Evolutionary conservation across 2,329 filamentous ascomycete species (phyloP).

Genomic region (Sarocladiaceae sp.): DNA sequence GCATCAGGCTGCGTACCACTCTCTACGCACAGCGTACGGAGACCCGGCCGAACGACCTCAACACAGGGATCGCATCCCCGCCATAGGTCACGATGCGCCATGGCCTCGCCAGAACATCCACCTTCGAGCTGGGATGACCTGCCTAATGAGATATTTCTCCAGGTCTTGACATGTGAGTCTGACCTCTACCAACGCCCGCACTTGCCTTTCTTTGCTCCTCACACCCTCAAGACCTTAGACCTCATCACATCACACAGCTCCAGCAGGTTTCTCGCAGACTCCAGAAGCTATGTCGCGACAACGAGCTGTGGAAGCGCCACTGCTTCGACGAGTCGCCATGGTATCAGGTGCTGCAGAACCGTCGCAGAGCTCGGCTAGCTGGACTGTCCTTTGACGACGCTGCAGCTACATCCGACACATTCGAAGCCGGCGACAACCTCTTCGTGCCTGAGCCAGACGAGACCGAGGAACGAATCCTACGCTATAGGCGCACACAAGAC

Average conservation of each 20-base stretch:
- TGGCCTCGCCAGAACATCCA: conserved; percentile 7
- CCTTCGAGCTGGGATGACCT: conserved; percentile 38
- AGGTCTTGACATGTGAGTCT: conserved; percentile 55
- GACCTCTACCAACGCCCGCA: conserved; percentile 14
- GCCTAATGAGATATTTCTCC: conserved; percentile 57
- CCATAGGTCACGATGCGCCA: conserved; percentile 9
- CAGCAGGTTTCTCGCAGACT: conserved; percentile 65
- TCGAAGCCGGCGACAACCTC: conserved; percentile 9
- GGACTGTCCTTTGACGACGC: background rate
- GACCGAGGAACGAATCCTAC: background rate
- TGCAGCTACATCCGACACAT: conserved; percentile 29
- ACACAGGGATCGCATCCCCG: background rate
- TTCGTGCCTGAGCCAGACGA: background rate
- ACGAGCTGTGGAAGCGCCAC: conserved; percentile 67
- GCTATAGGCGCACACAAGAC: conserved; percentile 36
- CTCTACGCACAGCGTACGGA: background rate
- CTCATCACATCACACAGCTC: conserved; percentile 47
- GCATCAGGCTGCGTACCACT: too few relatives aligned
- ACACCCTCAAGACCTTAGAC: conserved; percentile 27
- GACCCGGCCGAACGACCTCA: background rate
- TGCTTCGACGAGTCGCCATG: conserved; percentile 67
- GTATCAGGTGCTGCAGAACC: conserved; percentile 51
- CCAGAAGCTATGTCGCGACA: conserved; percentile 63
- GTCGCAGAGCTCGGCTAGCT: conserved; percentile 15
- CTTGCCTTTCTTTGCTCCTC: too few relatives aligned